Evolutionary conservation across 495 filamentous ascomycete species (phyloP), one percentile per base, ranked within the genome.

Genomic region (Penicillium antarcticum): DNA sequence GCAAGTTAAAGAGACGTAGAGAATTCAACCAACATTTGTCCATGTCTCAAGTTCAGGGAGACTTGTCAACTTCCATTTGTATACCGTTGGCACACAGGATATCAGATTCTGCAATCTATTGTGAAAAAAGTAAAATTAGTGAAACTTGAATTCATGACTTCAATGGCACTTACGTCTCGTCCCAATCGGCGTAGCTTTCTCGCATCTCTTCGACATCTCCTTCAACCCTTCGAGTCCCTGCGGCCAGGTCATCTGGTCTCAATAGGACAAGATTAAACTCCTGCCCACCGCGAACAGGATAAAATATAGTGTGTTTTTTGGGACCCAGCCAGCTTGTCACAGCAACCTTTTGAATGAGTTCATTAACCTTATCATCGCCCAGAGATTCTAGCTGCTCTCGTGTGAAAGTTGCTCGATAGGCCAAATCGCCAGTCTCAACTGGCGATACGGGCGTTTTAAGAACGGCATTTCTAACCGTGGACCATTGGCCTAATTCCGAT

Each of bases 11-110:
- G 31, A 6, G 1, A 5, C 5, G 69, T 56, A 33, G 26, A 9
- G 3, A 3, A 10, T 67, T 57, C n/a, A n/a, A 37, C 73, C 71
- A 5, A 73, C 69, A 78, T 43, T 57, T 4, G 53, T 56, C 63
- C 80, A 85, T 8, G 55, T 65, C 9, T 71, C 51, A 2, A 82
- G 60, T 23, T 72, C 72, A 1, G 69, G 59, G 5, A 79, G 65
- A 48, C 83, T 77, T 52, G 75, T 79, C 1, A 87, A 68, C 42
- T 79, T 76, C 83, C 83, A 87, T 52, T 84, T 85, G 48, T 45
- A 47, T 13, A 57, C 51, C 4, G 47, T 38, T 2, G 51, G 46
- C 2, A 57, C 40, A 23, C 53, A 57, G 4, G 60, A 63, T 3
- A 63, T 42, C 9, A 63, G 11, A 35, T 57, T 57, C 18, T 39